These are phyloP conservation scores for Monosporozyma solicola DNA, from an alignment of 805 yeast species.

Conservation along the genomic window DNA sequence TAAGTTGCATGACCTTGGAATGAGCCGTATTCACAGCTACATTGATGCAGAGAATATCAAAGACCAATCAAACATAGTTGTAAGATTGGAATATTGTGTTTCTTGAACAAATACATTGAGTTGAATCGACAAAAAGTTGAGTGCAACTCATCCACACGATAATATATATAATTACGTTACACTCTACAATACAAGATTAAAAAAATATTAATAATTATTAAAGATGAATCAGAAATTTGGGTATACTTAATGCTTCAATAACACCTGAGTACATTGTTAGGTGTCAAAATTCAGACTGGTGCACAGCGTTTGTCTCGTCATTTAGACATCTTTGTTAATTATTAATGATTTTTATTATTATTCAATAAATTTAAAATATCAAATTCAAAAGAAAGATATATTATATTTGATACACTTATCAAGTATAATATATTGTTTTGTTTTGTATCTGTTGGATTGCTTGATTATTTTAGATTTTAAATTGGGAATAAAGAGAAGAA, in stretches of 20 bases:
- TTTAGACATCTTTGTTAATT: conserved; percentile 7
- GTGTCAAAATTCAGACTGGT: conserved; percentile 28
- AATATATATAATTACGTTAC: not conserved
- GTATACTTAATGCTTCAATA: conserved; percentile 32
- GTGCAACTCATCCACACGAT: too few species aligned
- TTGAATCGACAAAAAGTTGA: too few species aligned
- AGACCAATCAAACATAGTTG: too few species aligned
- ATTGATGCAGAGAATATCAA: too few species aligned
- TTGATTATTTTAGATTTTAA: not conserved
- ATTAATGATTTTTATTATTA: too few species aligned
- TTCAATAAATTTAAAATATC: not conserved
- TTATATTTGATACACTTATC: not conserved
- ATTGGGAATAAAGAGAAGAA: not conserved
- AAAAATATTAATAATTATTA: not conserved
- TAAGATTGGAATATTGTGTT: too few species aligned
- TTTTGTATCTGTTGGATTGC: not conserved
- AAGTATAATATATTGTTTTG: not conserved
- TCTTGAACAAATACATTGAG: too few species aligned
- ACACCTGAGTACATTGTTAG: conserved; percentile 28
- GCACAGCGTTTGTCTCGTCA: conserved; percentile 34
- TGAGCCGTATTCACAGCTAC: too few species aligned
- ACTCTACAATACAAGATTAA: not conserved
- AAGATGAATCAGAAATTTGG: conserved; percentile 30
- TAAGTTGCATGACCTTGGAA: too few species aligned
- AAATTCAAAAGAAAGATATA: not conserved